Conservation (phyloP, 2,329 filamentous ascomycete genomes). For the Cladosporium halotolerans region DNA sequence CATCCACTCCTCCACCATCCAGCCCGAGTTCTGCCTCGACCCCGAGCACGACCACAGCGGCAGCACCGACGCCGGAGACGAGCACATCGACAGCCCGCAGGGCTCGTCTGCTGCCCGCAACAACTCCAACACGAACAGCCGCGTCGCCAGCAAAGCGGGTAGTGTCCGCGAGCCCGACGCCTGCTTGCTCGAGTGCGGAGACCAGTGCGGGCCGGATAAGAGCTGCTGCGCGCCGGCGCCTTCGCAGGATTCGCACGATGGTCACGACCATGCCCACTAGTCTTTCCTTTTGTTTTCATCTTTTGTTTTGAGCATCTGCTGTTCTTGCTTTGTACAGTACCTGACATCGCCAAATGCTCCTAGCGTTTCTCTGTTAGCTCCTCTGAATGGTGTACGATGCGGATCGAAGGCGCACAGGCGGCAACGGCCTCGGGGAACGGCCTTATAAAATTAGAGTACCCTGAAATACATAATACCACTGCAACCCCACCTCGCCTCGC, state of each 20-base stretch:
- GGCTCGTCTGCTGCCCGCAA: constrained; percentile 22
- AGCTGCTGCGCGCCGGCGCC: constrained; percentile 35
- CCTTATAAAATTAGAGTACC: no score
- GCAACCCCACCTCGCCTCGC: background rate
- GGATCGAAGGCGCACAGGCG: no score
- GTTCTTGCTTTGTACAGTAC: constrained; percentile 1
- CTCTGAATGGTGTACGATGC: no score
- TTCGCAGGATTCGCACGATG: constrained; percentile 21
- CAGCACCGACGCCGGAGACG: constrained; percentile 22
- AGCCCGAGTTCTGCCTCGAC: constrained; percentile 68
- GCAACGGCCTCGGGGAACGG: no score
- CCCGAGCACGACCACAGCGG: constrained; percentile 38
- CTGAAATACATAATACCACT: no score
- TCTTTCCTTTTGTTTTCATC: background rate
- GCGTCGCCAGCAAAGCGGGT: constrained; percentile 27
- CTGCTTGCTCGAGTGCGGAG: constrained; percentile 40
- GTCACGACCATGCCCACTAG: constrained; percentile 30
- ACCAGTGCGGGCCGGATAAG: constrained; percentile 37
- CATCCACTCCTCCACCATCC: constrained; percentile 95
- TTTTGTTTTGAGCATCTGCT: background rate
- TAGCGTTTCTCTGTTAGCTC: background rate
- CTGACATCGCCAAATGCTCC: background rate
- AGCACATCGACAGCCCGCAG: constrained; percentile 22
- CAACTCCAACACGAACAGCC: constrained; percentile 30
- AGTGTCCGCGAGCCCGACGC: constrained; percentile 28